Evolutionary conservation across 2,329 filamentous ascomycete genomes (phyloP), one percentile per base, ranked within the genome.

Genomic region (Aspergillus carbonarius): DNA sequence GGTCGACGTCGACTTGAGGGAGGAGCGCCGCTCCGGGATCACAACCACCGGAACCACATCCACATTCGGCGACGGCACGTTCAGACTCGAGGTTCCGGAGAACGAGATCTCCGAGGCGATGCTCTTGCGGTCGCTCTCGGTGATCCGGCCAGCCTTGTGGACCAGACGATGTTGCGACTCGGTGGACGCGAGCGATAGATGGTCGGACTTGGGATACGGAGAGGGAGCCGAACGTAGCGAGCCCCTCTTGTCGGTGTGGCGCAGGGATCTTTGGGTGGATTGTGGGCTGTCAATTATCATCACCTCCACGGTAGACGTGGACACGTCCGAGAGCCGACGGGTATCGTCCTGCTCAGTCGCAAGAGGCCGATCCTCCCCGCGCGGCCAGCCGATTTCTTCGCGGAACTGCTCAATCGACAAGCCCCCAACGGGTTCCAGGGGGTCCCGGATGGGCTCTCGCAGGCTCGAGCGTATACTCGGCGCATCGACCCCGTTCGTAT

Each of bases 301-400:
- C 12, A 81, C 83, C 71, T 84, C 82, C 15, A 85, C 75, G 0
- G 82, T 83, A 5, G 83, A 85, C 10, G 79, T 78, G 2, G 84
- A 86, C 2, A 79, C 70, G 15, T 70, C 77, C 13, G 84, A 86
- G 18, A 79, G 72, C 44, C 83, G 78, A 62, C 72, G 73, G 53
- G 61, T 63, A 12, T 74, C 72, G 17, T 71, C 64, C 5, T 65
- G 62, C 18, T 70, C 66, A 49, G 63, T 67, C 18, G 72, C 58
- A 37, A 69, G 55, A 55, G 65, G 51, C 52, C 68, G 54, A 47
- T 69, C 61, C 60, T 74, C 65, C 50, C 73, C 68, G 8, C 74
- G 68, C 20, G 80, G 77, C 81, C 82, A 83, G 23, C 78, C 80
- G 60, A 83, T 81, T 15, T 80, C 74, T 54, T 79, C 74, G 18